Evolutionary conservation across 768 basidiomycete species (phyloP).

Genomic region (Lactarius quietus): DNA sequence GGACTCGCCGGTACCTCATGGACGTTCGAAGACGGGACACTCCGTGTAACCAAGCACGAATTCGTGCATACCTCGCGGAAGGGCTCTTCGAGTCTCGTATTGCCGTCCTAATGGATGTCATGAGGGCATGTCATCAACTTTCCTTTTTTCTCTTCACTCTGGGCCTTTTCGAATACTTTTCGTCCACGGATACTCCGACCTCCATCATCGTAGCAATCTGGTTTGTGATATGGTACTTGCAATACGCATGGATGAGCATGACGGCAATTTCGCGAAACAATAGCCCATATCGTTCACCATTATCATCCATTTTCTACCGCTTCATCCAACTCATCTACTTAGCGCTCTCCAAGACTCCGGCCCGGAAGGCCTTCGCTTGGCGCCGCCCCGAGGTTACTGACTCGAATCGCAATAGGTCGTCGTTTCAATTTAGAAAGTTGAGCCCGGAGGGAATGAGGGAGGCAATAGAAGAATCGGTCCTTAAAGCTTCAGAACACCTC

Average conservation of each 20-base stretch:
- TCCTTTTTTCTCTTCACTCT: not conserved
- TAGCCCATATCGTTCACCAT: too few relatives aligned
- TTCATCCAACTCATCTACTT: too few relatives aligned
- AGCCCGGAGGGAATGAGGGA: not conserved
- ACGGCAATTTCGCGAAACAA: too few relatives aligned
- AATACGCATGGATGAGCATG: too few relatives aligned
- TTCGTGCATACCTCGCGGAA: not conserved
- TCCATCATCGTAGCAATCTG: not conserved
- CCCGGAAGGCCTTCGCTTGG: too few relatives aligned
- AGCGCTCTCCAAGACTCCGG: too few relatives aligned
- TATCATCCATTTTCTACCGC: too few relatives aligned
- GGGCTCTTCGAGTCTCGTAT: not conserved
- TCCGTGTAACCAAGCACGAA: not conserved
- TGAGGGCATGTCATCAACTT: not conserved
- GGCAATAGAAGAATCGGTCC: not conserved
- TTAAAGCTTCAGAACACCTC: not conserved
- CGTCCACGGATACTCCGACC: too few relatives aligned
- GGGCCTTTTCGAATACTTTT: not conserved
- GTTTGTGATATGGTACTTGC: too few relatives aligned
- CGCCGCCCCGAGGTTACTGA: too few relatives aligned
- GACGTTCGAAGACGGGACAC: not conserved
- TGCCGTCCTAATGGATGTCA: not conserved
- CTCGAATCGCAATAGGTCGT: not conserved
- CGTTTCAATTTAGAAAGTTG: not conserved
- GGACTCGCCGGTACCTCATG: not conserved